These are phyloP conservation scores for Aspergillus pseudonomiae DNA, from an alignment of 2,329 filamentous ascomycete species.

Conservation along the genomic window DNA sequence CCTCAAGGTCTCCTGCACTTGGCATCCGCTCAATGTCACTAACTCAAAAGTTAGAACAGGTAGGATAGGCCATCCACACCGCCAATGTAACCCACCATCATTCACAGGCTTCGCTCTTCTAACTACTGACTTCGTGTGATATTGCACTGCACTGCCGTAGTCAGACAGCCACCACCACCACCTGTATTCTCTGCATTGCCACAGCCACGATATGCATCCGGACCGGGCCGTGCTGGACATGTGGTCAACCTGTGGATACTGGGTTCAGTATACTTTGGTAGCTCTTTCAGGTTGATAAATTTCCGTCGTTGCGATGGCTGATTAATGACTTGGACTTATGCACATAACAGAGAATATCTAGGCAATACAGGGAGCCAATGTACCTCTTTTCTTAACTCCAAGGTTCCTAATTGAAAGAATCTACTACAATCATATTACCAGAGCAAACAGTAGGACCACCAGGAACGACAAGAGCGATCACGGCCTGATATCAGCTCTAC, in stretches of 20 bases:
- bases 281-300: background rate
- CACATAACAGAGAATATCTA: background rate
- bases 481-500: background rate
- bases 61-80: background rate
- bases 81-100: background rate
- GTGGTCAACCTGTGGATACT: background rate
- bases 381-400: background rate
- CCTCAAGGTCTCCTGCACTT: background rate
- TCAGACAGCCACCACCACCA: background rate
- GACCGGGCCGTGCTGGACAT: background rate
- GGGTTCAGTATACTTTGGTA: background rate
- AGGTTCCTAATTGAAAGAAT: background rate
- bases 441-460: background rate
- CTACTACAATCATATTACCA: background rate
- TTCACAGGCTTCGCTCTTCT: background rate
- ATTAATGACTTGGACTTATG: background rate
- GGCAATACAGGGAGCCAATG: background rate
- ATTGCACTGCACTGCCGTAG: background rate
- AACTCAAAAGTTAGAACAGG: background rate
- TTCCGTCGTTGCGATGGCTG: background rate
- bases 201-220: background rate
- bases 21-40: background rate
- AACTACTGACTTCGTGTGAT: background rate
- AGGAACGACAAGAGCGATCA: background rate
- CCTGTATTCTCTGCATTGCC: background rate